Conservation (phyloP, 78 protist genomes). For the Chrysochromulina parva region DNA sequence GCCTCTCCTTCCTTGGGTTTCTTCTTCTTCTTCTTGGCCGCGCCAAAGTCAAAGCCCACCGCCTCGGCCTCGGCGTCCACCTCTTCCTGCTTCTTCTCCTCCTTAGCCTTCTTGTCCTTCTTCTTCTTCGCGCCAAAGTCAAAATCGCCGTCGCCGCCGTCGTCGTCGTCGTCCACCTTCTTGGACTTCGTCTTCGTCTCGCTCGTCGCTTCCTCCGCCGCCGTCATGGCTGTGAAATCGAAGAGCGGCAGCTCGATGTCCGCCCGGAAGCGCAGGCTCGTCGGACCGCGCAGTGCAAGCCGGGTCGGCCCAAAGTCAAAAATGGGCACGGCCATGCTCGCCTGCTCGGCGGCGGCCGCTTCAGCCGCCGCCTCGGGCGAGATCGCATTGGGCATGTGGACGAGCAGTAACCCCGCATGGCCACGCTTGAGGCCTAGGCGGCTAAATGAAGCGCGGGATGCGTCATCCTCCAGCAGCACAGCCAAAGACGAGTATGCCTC, state of each 20-base stretch:
- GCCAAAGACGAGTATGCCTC: background rate
- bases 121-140: constrained; percentile 13
- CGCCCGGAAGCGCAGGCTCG: background rate
- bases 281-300: background rate
- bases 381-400: background rate
- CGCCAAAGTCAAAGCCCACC: background rate
- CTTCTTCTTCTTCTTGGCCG: background rate
- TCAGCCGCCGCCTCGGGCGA: background rate
- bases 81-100: no score
- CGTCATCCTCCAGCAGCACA: background rate
- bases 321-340: background rate
- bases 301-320: background rate
- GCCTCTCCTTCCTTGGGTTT: background rate
- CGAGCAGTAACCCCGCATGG: background rate
- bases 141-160: background rate
- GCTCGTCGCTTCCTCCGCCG: background rate
- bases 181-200: background rate
- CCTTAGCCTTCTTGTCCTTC: background rate
- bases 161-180: background rate
- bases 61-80: constrained; percentile 11
- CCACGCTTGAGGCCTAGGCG: background rate
- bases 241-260: constrained; percentile 8
- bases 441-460: no score
- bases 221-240: background rate
- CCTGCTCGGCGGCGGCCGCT: background rate